Conservation (phyloP, 2,329 filamentous ascomycete species). For the Fusarium nematophilum region DNA sequence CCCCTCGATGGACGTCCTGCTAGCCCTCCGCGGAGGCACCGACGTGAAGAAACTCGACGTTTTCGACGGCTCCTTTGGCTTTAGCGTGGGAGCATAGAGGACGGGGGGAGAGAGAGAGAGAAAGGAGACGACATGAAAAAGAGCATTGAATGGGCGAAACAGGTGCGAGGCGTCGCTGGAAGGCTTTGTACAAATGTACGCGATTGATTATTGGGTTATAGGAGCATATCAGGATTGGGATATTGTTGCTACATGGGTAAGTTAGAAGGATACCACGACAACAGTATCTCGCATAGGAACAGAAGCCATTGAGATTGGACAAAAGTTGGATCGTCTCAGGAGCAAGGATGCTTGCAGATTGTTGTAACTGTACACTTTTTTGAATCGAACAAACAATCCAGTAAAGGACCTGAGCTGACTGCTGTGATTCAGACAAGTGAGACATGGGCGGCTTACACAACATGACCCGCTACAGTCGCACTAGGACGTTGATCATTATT, state of each 20-base stretch:
- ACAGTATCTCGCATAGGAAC: constrained; percentile 13
- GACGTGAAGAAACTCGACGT: constrained; percentile 61
- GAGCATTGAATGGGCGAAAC: background rate
- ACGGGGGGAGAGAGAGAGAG: too few species aligned
- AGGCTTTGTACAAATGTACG: constrained; percentile 36
- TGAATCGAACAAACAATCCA: background rate
- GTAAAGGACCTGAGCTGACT: background rate
- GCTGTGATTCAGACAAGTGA: constrained; percentile 4
- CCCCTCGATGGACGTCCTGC: constrained; percentile 65
- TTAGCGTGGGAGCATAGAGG: constrained; percentile 60
- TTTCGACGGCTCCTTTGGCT: constrained; percentile 70
- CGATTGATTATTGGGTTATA: constrained; percentile 29
- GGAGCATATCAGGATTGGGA: constrained; percentile 38
- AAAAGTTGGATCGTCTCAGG: constrained; percentile 1
- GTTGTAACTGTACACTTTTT: constrained; percentile 5
- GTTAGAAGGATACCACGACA: constrained; percentile 1
- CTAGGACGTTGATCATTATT: constrained; percentile 16
- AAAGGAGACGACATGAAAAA: background rate
- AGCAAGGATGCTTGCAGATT: constrained; percentile 23
- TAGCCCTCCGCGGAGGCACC: constrained; percentile 62
- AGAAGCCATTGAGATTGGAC: constrained; percentile 2
- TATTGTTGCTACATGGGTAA: constrained; percentile 11
- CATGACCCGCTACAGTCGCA: background rate
- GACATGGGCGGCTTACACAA: background rate
- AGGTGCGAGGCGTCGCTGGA: constrained; percentile 14